Conservation (phyloP, 768 basidiomycete species). For the Coprinopsis marcescibilis region DNA sequence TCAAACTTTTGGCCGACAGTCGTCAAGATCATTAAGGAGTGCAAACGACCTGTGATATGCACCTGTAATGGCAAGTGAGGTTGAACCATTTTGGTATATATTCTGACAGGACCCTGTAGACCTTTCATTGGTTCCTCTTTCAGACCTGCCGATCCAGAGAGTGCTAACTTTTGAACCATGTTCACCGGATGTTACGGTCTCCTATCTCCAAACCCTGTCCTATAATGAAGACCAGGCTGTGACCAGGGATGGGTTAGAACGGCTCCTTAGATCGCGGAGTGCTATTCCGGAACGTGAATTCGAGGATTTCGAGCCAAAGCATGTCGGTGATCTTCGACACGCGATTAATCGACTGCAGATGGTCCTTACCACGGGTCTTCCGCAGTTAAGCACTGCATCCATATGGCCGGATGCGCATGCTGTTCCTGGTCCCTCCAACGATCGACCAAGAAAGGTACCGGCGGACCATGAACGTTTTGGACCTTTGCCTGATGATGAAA, state of each 20-base stretch:
- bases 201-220: conserved; percentile 66
- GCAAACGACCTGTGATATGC: conserved; percentile 83
- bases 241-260: conserved; percentile 34
- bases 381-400: conserved; percentile 2
- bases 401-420: not conserved
- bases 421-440: not conserved
- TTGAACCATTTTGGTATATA: conserved; percentile 8
- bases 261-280: conserved; percentile 35
- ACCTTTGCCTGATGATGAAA: conserved; percentile 14
- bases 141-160: conserved; percentile 72
- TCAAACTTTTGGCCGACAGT: conserved; percentile 81
- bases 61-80: conserved; percentile 84
- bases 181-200: conserved; percentile 44
- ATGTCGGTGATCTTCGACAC: conserved; percentile 54
- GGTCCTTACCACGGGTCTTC: conserved; percentile 18
- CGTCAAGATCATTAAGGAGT: conserved; percentile 72
- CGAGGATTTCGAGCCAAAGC: conserved; percentile 23
- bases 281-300: not conserved
- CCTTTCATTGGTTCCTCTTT: conserved; percentile 60
- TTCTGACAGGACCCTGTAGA: conserved; percentile 39
- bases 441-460: conserved; percentile 6
- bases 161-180: conserved; percentile 63
- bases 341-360: conserved; percentile 62
- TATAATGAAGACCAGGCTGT: conserved; percentile 48
- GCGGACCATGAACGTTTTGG: conserved; percentile 9